Conservation (phyloP, 148 eudicot species). For the Drosera capensis region DNA sequence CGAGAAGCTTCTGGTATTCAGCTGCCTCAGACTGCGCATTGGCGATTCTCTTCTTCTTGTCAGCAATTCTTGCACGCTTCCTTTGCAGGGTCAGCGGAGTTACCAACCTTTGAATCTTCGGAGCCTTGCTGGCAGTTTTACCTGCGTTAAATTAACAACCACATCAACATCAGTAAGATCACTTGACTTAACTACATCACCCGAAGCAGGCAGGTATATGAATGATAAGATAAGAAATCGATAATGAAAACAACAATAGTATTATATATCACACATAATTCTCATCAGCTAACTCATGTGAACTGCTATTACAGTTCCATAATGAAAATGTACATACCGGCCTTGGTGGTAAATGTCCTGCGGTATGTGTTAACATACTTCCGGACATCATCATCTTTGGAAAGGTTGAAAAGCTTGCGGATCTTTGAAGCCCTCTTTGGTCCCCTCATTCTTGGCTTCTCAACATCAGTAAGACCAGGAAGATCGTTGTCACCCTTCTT, state of each 20-base stretch:
- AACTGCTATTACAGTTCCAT: not conserved
- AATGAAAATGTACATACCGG: slow-evolving; percentile 19
- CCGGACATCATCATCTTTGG: slow-evolving; percentile 80
- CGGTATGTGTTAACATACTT: slow-evolving; percentile 92
- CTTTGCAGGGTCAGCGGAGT: slow-evolving; percentile 75
- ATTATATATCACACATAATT: too few relatives aligned
- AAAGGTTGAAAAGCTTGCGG: slow-evolving; percentile 75
- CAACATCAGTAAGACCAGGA: slow-evolving; percentile 69
- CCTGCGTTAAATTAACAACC: slow-evolving; percentile 14
- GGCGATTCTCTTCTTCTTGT: slow-evolving; percentile 61
- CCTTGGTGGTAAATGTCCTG: slow-evolving; percentile 49
- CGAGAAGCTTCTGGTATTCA: slow-evolving; percentile 32
- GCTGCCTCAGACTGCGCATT: slow-evolving; percentile 28
- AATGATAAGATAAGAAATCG: not conserved
- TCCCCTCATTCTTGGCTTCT: slow-evolving; percentile 94
- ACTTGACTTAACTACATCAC: too few relatives aligned
- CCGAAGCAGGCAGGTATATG: not conserved
- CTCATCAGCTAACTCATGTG: not conserved
- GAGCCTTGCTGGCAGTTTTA: slow-evolving; percentile 64
- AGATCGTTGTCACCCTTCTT: slow-evolving; percentile 87
- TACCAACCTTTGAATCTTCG: slow-evolving; percentile 71
- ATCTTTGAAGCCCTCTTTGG: slow-evolving; percentile 93
- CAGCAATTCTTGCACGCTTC: slow-evolving; percentile 68
- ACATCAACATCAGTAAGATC: not conserved
- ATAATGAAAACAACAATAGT: too few relatives aligned